Evolutionary conservation across 2,329 filamentous ascomycete species (phyloP).

Genomic region (Periconia sp.): DNA sequence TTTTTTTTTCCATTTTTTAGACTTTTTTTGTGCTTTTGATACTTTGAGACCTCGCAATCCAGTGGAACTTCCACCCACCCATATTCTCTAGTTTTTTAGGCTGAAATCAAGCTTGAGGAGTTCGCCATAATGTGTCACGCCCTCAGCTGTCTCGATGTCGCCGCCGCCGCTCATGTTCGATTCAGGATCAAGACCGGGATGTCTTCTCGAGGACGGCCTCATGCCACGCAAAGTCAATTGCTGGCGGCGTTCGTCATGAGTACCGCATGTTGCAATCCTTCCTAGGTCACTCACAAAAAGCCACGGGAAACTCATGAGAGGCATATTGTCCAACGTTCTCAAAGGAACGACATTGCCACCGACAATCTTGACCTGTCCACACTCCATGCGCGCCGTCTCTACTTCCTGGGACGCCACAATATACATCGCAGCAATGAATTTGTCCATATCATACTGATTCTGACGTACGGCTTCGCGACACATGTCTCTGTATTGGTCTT

Average conservation of each 20-base stretch:
- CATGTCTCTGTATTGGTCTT: constrained; percentile 66
- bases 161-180: constrained; percentile 5
- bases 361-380: constrained; percentile 42
- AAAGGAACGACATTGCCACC: constrained; percentile 42
- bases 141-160: constrained; percentile 33
- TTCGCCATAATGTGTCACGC: constrained; percentile 39
- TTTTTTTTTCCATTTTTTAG: no score
- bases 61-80: background rate
- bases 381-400: constrained; percentile 58
- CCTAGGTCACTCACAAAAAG: constrained; percentile 75
- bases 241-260: background rate
- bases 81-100: background rate
- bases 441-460: constrained; percentile 53
- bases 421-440: constrained; percentile 87
- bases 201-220: constrained; percentile 18
- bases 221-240: background rate
- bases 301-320: constrained; percentile 94
- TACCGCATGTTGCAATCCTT: constrained; percentile 26
- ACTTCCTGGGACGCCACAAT: constrained; percentile 74
- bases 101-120: constrained; percentile 34
- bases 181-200: background rate
- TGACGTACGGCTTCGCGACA: constrained; percentile 67
- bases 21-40: background rate
- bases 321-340: constrained; percentile 60
- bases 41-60: background rate